A percentile compares a stretch with the other conserved stretches of the same genome.
phyloP scores from a whole-genome alignment of 73 alveolate species.

The Paramecium tetraurelia region DNA sequence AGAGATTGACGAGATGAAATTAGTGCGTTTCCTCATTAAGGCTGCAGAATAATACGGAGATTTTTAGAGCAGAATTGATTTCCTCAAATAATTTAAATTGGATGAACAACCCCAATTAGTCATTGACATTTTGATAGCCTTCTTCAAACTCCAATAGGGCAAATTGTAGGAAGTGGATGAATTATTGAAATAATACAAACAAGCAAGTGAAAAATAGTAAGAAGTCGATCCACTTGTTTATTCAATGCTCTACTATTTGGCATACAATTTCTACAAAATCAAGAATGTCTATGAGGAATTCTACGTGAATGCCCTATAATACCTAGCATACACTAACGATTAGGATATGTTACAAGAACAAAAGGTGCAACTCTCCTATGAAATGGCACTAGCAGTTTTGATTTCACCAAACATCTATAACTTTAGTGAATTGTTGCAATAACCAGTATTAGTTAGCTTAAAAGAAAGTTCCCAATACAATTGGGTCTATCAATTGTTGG shows the following conservation, averaged over 20 bases:
- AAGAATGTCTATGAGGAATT: slow-evolving; percentile 58
- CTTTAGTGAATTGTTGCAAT: slow-evolving; percentile 57
- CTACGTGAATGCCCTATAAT: slow-evolving; percentile 57
- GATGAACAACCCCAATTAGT: neutral
- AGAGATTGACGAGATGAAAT: slow-evolving; percentile 49
- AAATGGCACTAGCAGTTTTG: slow-evolving; percentile 60
- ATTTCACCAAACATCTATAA: slow-evolving; percentile 61
- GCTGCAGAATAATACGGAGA: slow-evolving; percentile 55
- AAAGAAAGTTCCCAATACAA: neutral
- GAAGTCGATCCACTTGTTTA: slow-evolving; percentile 58
- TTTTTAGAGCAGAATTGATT: neutral
- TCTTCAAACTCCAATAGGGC: neutral
- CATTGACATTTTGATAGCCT: neutral
- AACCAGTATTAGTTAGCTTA: slow-evolving; percentile 39
- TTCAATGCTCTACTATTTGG: slow-evolving; percentile 48
- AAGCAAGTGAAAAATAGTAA: slow-evolving; percentile 1
- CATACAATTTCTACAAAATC: slow-evolving; percentile 37
- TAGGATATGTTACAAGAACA: neutral
- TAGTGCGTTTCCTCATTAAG: slow-evolving; percentile 35
- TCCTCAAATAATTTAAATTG: neutral
- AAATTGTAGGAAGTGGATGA: slow-evolving; percentile 46
- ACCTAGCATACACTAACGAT: slow-evolving; percentile 51
- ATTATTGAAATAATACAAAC: slow-evolving; percentile 26
- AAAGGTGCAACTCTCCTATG: slow-evolving; percentile 31
- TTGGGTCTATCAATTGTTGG: slow-evolving; percentile 56